Evolutionary conservation across 495 filamentous ascomycete genomes (phyloP).

Genomic region (Neurospora sublineolata): DNA sequence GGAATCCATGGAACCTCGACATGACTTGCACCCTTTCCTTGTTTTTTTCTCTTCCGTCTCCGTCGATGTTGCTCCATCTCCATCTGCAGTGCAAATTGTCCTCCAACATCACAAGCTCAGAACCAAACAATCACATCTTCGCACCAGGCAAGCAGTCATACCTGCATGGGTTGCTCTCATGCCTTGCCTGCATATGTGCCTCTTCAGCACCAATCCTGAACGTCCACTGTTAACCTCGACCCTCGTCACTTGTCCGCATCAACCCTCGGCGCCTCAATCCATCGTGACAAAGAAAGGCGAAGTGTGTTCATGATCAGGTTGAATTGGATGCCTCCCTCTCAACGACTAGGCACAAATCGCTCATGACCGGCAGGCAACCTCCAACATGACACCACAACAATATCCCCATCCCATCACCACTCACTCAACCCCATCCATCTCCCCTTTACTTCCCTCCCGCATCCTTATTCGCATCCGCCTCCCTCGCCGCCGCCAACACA

Average conservation of each 20-base stretch:
- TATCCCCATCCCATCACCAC: not conserved
- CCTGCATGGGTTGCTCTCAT: not conserved
- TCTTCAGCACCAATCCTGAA: not conserved
- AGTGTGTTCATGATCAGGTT: not conserved
- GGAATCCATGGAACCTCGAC: not conserved
- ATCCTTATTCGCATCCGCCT: not conserved
- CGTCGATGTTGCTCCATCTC: not conserved
- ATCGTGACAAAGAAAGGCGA: not conserved
- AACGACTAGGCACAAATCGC: no score
- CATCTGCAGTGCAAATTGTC: not conserved
- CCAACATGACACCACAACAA: not conserved
- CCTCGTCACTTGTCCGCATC: not conserved
- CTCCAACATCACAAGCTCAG: not conserved
- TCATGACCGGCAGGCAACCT: not conserved
- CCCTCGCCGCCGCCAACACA: conserved; percentile 42
- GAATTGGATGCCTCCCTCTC: no score
- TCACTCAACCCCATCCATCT: not conserved
- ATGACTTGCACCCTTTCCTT: not conserved
- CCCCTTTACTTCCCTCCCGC: not conserved
- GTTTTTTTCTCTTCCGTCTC: not conserved
- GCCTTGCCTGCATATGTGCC: not conserved
- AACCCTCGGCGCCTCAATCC: not conserved
- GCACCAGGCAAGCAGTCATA: not conserved
- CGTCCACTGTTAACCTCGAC: not conserved
- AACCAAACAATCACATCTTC: not conserved